Percentiles rank a stretch among this genome's conserved stretches.
Evolutionary conservation across 805 yeast genomes (phyloP).

Genomic region (Yarrowia sp.): DNA sequence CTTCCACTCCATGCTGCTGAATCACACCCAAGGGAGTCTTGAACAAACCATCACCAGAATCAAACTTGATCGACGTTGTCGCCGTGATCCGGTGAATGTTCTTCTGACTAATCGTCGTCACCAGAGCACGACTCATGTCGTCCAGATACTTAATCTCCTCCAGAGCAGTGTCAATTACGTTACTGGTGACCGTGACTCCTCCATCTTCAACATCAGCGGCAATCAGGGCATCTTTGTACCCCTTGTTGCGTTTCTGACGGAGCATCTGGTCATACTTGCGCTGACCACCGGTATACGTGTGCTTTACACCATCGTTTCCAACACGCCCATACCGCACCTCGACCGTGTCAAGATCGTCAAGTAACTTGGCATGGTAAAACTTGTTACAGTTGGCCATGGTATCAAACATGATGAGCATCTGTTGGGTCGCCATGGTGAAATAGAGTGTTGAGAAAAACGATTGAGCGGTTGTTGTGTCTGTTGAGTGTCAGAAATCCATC

Average conservation of each 20-base stretch:
- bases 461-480: conserved; percentile 41
- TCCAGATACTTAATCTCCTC: conserved; percentile 33
- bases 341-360: conserved; percentile 57
- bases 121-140: conserved; percentile 23
- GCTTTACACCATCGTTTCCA: conserved; percentile 24
- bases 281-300: conserved; percentile 22
- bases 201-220: conserved; percentile 31
- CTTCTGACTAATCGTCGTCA: conserved; percentile 16
- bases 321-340: conserved; percentile 54
- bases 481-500: no score
- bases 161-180: conserved; percentile 37
- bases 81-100: conserved; percentile 33
- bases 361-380: conserved; percentile 60
- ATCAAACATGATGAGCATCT: conserved; percentile 59
- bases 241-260: conserved; percentile 32
- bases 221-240: conserved; percentile 35
- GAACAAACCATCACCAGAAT: conserved; percentile 15
- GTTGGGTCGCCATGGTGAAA: conserved; percentile 54
- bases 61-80: conserved; percentile 35
- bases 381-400: conserved; percentile 73
- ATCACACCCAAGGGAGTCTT: conserved; percentile 35
- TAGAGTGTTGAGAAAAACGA: conserved; percentile 43
- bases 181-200: conserved; percentile 4
- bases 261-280: conserved; percentile 32
- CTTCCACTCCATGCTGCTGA: conserved; percentile 31